A percentile compares a stretch with the other conserved stretches of the same genome.
Conservation (phyloP, 441 rosid genomes). For the Adansonia madagascariensis region DNA sequence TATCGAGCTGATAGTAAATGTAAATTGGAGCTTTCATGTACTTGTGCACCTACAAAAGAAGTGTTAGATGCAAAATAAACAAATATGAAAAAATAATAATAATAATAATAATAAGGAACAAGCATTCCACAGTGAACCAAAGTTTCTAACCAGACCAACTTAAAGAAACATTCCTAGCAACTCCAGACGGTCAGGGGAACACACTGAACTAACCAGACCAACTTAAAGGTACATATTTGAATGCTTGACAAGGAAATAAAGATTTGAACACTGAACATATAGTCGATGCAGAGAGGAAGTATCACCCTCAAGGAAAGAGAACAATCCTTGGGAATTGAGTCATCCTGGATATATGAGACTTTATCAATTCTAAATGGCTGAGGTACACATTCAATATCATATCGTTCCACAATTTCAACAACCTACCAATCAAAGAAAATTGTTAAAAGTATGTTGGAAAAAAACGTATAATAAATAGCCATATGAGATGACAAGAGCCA, state of each 20-base stretch:
- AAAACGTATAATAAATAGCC: constrained; percentile 9
- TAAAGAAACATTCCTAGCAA: neutral
- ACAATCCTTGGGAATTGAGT: constrained; percentile 69
- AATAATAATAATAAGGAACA: too few species aligned
- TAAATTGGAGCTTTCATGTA: constrained; percentile 85
- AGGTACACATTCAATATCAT: constrained; percentile 78
- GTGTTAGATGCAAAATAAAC: constrained; percentile 5
- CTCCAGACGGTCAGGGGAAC: neutral
- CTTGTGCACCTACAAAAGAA: constrained; percentile 61
- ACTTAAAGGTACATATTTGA: neutral
- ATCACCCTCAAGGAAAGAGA: constrained; percentile 65
- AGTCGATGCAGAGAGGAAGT: constrained; percentile 13
- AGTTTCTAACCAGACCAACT: neutral
- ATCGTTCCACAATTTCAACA: constrained; percentile 70
- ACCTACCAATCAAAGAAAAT: constrained; percentile 51
- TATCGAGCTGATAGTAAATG: constrained; percentile 88
- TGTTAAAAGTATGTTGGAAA: neutral
- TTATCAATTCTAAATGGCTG: constrained; percentile 55
- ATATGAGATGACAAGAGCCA: constrained; percentile 6
- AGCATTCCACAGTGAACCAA: too few species aligned
- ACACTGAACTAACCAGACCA: neutral
- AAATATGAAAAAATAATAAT: too few species aligned
- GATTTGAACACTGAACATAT: constrained; percentile 16
- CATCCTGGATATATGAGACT: constrained; percentile 62
- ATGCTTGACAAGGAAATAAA: neutral